Conservation (phyloP, 345 rosid species). For the Punica granatum region DNA sequence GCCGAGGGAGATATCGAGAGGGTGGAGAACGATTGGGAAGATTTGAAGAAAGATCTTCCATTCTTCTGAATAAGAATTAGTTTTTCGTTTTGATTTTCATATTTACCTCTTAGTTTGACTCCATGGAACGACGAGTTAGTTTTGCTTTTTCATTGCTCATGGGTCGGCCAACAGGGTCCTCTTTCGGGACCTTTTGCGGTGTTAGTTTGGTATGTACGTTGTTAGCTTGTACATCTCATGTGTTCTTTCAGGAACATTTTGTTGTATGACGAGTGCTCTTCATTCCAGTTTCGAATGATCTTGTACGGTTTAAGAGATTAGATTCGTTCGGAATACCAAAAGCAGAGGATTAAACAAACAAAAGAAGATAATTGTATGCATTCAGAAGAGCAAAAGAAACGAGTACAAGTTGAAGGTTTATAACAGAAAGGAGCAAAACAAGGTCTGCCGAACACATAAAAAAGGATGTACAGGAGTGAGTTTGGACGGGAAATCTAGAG, state of each 20-base stretch:
- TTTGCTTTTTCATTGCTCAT: not conserved
- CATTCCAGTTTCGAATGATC: not conserved
- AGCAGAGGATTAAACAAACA: not conserved
- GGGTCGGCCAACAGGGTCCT: not conserved
- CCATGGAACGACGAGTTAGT: not conserved
- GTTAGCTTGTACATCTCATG: not conserved
- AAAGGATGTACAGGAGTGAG: not conserved
- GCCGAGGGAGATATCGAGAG: conserved; percentile 21
- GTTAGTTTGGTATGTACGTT: not conserved
- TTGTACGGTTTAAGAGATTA: not conserved
- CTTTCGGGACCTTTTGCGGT: not conserved
- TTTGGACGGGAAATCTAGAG: not conserved
- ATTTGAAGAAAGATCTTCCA: conserved; percentile 17
- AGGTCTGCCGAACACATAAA: not conserved
- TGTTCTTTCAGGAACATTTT: not conserved
- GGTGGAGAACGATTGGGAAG: conserved; percentile 24
- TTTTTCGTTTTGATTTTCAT: not conserved
- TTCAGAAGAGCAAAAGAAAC: not conserved
- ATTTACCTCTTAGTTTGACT: no score
- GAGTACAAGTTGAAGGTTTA: not conserved
- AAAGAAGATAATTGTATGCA: not conserved
- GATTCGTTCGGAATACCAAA: not conserved
- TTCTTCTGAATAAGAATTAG: not conserved
- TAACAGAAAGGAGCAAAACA: not conserved
- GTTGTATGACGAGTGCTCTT: not conserved